Conservation (phyloP, 108 stramenopile species). For the Thalassiosira profunda region DNA sequence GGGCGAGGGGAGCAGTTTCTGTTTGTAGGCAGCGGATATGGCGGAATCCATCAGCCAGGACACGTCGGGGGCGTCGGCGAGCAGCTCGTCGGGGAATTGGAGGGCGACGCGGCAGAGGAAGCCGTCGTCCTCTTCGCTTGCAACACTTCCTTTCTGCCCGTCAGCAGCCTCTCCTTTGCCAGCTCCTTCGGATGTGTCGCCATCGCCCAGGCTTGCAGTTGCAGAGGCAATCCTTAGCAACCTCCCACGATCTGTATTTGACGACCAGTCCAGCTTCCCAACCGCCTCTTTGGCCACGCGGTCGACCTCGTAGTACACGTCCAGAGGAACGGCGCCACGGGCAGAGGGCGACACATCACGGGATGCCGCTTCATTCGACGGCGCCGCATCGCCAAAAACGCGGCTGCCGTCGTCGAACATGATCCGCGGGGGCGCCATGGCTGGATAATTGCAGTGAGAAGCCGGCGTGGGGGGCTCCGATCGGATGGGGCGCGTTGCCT, state of each 20-base stretch:
- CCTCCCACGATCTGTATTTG: slow-evolving; percentile 21
- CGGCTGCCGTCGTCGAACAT: slow-evolving; percentile 89
- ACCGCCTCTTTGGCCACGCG: slow-evolving; percentile 55
- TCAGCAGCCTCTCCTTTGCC: too few species aligned
- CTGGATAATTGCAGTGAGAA: too few species aligned
- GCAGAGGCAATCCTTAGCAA: not conserved
- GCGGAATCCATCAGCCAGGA: slow-evolving; percentile 71
- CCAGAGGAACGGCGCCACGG: slow-evolving; percentile 54
- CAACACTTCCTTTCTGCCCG: too few species aligned
- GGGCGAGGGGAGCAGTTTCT: slow-evolving; percentile 13
- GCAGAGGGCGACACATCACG: slow-evolving; percentile 5
- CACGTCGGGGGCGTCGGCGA: slow-evolving; percentile 79
- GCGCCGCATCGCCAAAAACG: slow-evolving; percentile 48
- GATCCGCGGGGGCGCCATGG: slow-evolving; percentile 66
- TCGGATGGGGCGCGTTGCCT: too few species aligned
- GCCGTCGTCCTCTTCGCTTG: slow-evolving; percentile 16
- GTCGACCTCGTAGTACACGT: slow-evolving; percentile 76
- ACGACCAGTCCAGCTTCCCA: slow-evolving; percentile 34
- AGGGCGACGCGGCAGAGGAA: slow-evolving; percentile 76
- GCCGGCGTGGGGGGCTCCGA: too few species aligned
- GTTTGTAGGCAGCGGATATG: slow-evolving; percentile 32
- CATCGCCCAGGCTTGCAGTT: not conserved
- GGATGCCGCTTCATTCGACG: not conserved
- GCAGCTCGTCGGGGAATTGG: slow-evolving; percentile 90
- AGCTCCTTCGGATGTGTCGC: too few species aligned